Conservation (phyloP, 495 filamentous ascomycete species). For the Glonium stellatum region DNA sequence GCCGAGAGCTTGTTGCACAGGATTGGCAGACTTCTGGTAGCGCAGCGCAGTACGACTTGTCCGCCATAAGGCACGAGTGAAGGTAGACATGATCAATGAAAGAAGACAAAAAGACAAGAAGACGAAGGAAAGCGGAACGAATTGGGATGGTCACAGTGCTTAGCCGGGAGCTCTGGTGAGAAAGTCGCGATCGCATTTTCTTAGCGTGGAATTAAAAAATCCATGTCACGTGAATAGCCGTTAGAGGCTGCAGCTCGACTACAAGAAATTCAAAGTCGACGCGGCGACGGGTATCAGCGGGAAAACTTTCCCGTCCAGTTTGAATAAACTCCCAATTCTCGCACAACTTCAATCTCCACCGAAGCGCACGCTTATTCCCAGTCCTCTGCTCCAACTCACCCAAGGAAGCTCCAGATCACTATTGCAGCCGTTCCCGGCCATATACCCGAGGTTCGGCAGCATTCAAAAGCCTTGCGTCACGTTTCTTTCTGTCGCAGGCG, state of each 20-base stretch:
- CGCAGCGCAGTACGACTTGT: conserved; percentile 36
- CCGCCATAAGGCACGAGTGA: conserved; percentile 37
- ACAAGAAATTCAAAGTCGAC: background rate
- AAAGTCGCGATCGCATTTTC: background rate
- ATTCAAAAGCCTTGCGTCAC: conserved; percentile 22
- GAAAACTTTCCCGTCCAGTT: background rate
- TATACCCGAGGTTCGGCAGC: conserved; percentile 28
- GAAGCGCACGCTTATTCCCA: background rate
- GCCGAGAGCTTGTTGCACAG: conserved; percentile 53
- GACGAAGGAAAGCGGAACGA: conserved; percentile 15
- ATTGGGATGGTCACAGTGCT: conserved; percentile 12
- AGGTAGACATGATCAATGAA: conserved; percentile 52
- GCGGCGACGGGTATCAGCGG: background rate
- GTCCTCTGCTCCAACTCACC: background rate
- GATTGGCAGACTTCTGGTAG: conserved; percentile 29
- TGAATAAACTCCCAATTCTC: conserved; percentile 1
- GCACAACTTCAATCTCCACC: background rate
- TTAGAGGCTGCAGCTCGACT: background rate
- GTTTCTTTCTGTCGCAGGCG: background rate
- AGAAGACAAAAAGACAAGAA: conserved; percentile 8
- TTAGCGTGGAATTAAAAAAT: conserved; percentile 6
- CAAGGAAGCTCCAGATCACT: background rate
- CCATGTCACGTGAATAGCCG: background rate
- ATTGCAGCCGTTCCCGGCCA: background rate
- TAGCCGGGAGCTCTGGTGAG: background rate